These are phyloP conservation scores for Aschersonia sp. DNA, from an alignment of 2,329 filamentous ascomycete genomes.

Conservation along the genomic window DNA sequence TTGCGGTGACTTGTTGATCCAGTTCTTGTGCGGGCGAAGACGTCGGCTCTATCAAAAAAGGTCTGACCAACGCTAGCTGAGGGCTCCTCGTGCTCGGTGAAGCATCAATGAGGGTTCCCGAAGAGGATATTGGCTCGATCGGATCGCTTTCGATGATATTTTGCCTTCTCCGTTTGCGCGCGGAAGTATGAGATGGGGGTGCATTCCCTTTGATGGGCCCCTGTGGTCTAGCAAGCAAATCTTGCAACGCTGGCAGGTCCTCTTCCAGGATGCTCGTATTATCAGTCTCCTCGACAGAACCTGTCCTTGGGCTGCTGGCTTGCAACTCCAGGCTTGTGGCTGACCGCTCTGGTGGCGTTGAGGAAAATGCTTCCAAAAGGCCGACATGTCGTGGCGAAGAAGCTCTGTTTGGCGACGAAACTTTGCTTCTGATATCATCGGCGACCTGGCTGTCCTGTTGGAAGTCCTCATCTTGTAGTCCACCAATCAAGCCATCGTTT, in stretches of 20 bases:
- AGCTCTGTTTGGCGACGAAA: slow-evolving; percentile 9
- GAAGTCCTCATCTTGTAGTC: slow-evolving; percentile 38
- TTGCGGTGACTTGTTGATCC: background rate
- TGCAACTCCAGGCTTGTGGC: slow-evolving; percentile 10
- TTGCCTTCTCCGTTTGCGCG: slow-evolving; percentile 15
- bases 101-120: background rate
- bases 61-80: background rate
- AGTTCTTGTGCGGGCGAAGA: background rate
- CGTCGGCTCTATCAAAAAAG: too few relatives aligned
- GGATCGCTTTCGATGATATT: slow-evolving; percentile 17
- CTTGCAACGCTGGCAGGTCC: slow-evolving; percentile 22
- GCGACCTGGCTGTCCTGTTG: slow-evolving; percentile 34
- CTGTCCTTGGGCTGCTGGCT: slow-evolving; percentile 17
- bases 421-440: background rate
- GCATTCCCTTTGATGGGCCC: slow-evolving; percentile 10
- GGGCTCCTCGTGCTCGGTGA: background rate
- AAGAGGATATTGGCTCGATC: slow-evolving; percentile 7
- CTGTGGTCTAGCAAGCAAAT: slow-evolving; percentile 13
- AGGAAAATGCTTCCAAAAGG: slow-evolving; percentile 10
- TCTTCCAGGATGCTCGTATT: slow-evolving; percentile 20
- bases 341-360: slow-evolving; percentile 15
- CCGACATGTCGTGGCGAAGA: background rate
- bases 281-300: slow-evolving; percentile 20
- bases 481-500: slow-evolving; percentile 33
- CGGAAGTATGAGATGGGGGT: slow-evolving; percentile 11